A percentile compares a stretch with the other conserved stretches of the same genome.
Evolutionary conservation across 805 yeast species (phyloP).

Genomic region (Starmerella cellae): DNA sequence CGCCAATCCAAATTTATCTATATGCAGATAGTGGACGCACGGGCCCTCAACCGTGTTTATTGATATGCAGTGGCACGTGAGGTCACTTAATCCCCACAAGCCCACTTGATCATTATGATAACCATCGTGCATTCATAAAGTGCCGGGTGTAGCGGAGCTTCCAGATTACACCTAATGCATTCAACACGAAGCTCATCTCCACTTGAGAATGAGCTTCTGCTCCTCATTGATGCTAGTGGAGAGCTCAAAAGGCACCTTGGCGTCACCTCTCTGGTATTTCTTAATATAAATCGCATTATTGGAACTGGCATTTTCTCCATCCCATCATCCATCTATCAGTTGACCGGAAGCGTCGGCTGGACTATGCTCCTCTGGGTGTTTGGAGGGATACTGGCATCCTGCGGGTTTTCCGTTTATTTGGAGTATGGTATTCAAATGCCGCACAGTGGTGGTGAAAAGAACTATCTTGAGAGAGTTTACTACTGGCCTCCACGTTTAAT

Average conservation of each 20-base stretch:
- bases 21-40: too few species aligned
- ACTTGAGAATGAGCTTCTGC: neutral
- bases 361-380: slow-evolving; percentile 44
- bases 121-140: too few species aligned
- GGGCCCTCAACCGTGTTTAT: too few species aligned
- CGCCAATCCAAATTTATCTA: too few species aligned
- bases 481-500: slow-evolving; percentile 41
- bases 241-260: slow-evolving; percentile 23
- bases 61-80: too few species aligned
- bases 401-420: slow-evolving; percentile 44
- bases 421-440: slow-evolving; percentile 57
- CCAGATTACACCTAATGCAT: too few species aligned
- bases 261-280: slow-evolving; percentile 26
- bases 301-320: slow-evolving; percentile 66
- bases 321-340: slow-evolving; percentile 46
- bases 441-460: slow-evolving; percentile 55
- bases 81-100: too few species aligned
- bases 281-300: slow-evolving; percentile 54
- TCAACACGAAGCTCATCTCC: too few species aligned
- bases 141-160: too few species aligned
- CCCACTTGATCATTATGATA: too few species aligned
- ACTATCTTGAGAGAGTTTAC: slow-evolving; percentile 48
- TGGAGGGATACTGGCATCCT: slow-evolving; percentile 48
- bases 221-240: neutral
- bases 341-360: slow-evolving; percentile 48